A percentile compares a stretch with the other conserved stretches of the same genome.
Evolutionary conservation across 805 yeast species (phyloP).

Genomic region (Helenozyma rhizophorensis): DNA sequence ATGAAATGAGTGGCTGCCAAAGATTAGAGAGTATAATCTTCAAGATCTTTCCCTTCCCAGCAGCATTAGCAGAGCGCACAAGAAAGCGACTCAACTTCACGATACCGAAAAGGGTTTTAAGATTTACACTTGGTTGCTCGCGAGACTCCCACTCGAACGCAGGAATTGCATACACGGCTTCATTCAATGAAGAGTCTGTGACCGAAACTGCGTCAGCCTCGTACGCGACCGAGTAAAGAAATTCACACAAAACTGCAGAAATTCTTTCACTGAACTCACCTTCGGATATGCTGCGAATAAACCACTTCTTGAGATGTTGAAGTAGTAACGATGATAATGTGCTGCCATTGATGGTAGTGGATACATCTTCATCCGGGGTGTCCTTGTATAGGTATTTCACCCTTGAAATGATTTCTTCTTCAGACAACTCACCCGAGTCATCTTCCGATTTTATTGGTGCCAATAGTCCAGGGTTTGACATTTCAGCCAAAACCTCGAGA

Average conservation of each 20-base stretch:
- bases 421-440: no score
- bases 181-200: slow-evolving; percentile 8
- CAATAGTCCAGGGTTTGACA: slow-evolving; percentile 64
- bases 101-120: slow-evolving; percentile 18
- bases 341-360: no score
- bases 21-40: slow-evolving; percentile 40
- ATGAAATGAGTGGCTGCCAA: slow-evolving; percentile 52
- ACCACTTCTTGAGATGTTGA: no score
- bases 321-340: no score
- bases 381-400: no score
- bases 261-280: no score
- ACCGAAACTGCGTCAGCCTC: slow-evolving; percentile 3
- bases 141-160: slow-evolving; percentile 1
- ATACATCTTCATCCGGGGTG: no score
- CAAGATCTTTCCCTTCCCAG: slow-evolving; percentile 35
- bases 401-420: background rate
- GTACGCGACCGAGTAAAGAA: slow-evolving; percentile 20
- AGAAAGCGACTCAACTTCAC: slow-evolving; percentile 37
- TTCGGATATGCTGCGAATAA: no score
- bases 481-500: slow-evolving; percentile 40
- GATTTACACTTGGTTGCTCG: no score
- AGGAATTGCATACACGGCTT: slow-evolving; percentile 12
- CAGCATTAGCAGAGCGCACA: slow-evolving; percentile 21
- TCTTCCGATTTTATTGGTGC: no score
- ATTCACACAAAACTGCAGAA: slow-evolving; percentile 8